Evolutionary conservation across 1,284 basidiomycete species (phyloP).

Genomic region (Moniliella sp.): DNA sequence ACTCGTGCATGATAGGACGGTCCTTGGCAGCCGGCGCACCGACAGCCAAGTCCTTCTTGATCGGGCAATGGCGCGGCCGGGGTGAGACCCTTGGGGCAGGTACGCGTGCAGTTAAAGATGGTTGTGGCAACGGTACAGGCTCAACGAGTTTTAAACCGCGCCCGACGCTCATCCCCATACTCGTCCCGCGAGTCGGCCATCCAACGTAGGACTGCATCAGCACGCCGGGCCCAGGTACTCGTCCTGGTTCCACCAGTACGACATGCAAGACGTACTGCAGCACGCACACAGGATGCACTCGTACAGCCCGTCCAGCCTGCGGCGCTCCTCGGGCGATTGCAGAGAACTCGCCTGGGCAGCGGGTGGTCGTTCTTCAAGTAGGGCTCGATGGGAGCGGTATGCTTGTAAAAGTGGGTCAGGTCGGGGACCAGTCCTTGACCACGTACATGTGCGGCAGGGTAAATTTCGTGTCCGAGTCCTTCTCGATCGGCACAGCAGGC

Average conservation of each 20-base stretch:
- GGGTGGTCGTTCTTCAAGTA: slow-evolving; percentile 28
- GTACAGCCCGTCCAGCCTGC: slow-evolving; percentile 90
- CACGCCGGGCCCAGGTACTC: slow-evolving; percentile 91
- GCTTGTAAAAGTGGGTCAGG: slow-evolving; percentile 83
- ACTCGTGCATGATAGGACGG: too few species aligned
- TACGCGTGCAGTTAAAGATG: slow-evolving; percentile 85
- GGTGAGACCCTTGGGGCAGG: slow-evolving; percentile 81
- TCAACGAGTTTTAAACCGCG: slow-evolving; percentile 81
- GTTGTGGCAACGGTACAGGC: slow-evolving; percentile 57
- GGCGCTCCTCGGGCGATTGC: slow-evolving; percentile 72
- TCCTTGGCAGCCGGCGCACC: too few species aligned
- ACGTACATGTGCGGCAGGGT: slow-evolving; percentile 99
- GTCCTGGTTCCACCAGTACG: slow-evolving; percentile 99
- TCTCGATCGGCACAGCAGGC: slow-evolving; percentile 96
- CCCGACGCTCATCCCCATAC: slow-evolving; percentile 59
- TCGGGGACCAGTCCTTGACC: slow-evolving; percentile 81
- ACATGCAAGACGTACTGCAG: slow-evolving; percentile 74
- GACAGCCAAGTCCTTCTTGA: too few species aligned
- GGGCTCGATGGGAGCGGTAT: slow-evolving; percentile 88
- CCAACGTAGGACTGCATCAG: slow-evolving; percentile 69
- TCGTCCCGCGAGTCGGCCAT: slow-evolving; percentile 86
- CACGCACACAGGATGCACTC: slow-evolving; percentile 43
- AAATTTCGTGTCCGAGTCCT: slow-evolving; percentile 59
- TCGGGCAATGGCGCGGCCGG: slow-evolving; percentile 28
- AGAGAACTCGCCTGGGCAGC: slow-evolving; percentile 49